Base-by-base conservation (phyloP, 2,329 filamentous ascomycete genomes). In the Aspergillus fischeri region DNA sequence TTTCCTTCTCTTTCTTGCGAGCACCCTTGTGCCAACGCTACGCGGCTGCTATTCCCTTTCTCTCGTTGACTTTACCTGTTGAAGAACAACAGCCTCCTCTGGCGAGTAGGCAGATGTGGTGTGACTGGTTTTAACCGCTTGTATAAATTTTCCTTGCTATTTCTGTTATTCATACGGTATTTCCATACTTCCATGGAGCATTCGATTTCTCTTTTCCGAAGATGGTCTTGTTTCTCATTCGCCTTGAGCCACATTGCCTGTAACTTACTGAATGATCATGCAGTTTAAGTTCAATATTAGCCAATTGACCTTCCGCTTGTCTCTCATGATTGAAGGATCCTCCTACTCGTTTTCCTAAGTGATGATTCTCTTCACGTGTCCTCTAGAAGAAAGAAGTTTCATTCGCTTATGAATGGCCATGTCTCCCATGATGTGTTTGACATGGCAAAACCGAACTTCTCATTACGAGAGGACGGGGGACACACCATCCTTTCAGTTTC, bases 201-300 rank as follows among this genome's bases (percentile, higher is more conserved):
- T 56, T 57, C 57, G 41, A 50, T 60, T 57, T 61, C 51, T 54
- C 57, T 51, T 61, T 52, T 14, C 50, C 56, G 64, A 55, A 63
- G 56, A 59, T 63, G 62, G 60, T 64, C 45, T 62, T 55, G 63
- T 47, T 47, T 63, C 61, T 60, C 53, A 64, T 62, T 56, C 63
- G 56, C 59, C 60, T 62, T 63, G 55, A 55, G 63, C 55, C 63
- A 49, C 60, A 58, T 60, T 62, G 61, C 57, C 60, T 72, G 70
- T 72, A 72, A 70, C 66, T 69, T 73, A 64, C 52, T 58, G 49
- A 17, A 69, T 63, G 60, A 67, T 67, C 60, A 70, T 66, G 63
- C 66, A 69, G 67, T 69, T 58, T 63, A 67, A 63, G 59, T 65
- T 58, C 48, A 53, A 52, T 49, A 38, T 38, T 38, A 38, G 32